Evolutionary conservation across 148 eudicot genomes (phyloP).

Genomic region (Rhododendron vialii): DNA sequence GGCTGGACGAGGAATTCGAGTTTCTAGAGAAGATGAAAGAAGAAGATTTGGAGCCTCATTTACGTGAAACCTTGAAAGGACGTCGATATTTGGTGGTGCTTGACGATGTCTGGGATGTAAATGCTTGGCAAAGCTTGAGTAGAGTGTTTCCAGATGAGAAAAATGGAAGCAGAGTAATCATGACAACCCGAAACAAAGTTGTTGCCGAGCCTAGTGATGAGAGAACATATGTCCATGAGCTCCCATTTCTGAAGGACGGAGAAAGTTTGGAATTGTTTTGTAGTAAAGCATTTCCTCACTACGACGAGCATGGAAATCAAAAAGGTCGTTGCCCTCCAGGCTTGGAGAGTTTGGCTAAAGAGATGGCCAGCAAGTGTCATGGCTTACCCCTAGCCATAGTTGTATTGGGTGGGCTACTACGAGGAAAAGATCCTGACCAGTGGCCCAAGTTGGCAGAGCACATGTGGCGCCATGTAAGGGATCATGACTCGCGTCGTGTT

Average conservation of each 20-base stretch:
- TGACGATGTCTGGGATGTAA: slow-evolving; percentile 8
- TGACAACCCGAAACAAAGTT: background rate
- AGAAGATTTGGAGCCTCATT: background rate
- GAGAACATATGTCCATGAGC: background rate
- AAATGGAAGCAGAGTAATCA: background rate
- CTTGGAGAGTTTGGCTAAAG: background rate
- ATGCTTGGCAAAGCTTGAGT: slow-evolving; percentile 1
- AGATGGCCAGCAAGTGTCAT: slow-evolving; percentile 7
- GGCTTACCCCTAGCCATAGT: slow-evolving; percentile 14
- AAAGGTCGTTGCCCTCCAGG: background rate
- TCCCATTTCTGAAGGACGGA: background rate
- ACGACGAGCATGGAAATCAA: background rate
- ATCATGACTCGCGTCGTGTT: background rate
- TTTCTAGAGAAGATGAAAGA: slow-evolving; percentile 1
- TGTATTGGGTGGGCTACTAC: slow-evolving; percentile 8
- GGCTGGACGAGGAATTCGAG: background rate
- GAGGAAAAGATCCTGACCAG: background rate
- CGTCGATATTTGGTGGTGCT: slow-evolving; percentile 1
- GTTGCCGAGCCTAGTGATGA: background rate
- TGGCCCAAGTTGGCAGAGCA: slow-evolving; percentile 4
- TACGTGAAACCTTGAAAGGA: background rate
- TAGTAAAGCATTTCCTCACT: background rate
- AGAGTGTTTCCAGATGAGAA: slow-evolving; percentile 1
- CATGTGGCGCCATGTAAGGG: background rate
- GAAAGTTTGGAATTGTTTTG: slow-evolving; percentile 10